Evolutionary conservation across 2,329 filamentous ascomycete genomes (phyloP).

Genomic region (Apiospora saccharicola): DNA sequence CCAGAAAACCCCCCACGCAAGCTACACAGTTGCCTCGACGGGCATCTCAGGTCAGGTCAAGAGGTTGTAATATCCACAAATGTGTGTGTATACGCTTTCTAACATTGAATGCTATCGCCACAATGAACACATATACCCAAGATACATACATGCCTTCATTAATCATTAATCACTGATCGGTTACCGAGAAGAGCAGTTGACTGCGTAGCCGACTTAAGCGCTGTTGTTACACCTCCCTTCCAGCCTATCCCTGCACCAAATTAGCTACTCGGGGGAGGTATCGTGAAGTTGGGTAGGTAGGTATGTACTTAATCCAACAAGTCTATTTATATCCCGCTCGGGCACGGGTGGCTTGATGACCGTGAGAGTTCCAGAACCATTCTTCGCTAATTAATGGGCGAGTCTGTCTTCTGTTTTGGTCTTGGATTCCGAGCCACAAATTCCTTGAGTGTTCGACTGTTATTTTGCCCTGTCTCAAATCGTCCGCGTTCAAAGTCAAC

Average conservation of each 20-base stretch:
- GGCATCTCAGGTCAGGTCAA: neutral
- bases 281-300: neutral
- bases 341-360: constrained; percentile 13
- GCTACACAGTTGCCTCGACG: constrained; percentile 3
- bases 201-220: constrained; percentile 4
- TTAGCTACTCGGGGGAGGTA: neutral
- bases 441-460: neutral
- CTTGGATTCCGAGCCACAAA: neutral
- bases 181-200: neutral
- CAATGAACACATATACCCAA: neutral
- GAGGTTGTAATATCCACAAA: neutral
- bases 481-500: neutral
- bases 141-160: neutral
- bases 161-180: neutral
- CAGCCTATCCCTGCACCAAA: neutral
- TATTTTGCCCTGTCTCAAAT: neutral
- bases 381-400: neutral
- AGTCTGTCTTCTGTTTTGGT: neutral
- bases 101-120: neutral
- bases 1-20: constrained; percentile 3
- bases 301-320: neutral
- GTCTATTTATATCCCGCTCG: constrained; percentile 10
- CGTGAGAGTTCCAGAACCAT: constrained; percentile 14
- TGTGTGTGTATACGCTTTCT: neutral
- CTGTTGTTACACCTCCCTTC: neutral